These are phyloP conservation scores for Harringtonia aguacate DNA, from an alignment of 2,329 filamentous ascomycete genomes.

Conservation along the genomic window DNA sequence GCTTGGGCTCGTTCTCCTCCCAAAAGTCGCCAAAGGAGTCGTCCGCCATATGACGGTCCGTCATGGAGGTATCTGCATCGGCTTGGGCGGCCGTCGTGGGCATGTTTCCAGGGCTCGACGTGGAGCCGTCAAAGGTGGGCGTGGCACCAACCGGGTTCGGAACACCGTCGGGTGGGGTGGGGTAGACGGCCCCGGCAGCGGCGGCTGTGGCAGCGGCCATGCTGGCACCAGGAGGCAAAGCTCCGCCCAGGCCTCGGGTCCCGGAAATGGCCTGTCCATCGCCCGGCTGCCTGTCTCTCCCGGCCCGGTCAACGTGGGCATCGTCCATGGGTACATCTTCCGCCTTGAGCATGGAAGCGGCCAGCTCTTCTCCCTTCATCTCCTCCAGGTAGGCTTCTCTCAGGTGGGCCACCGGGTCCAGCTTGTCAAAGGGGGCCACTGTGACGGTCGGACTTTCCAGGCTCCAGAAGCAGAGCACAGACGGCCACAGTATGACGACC, in stretches of 20 bases:
- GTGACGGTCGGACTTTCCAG: conserved; percentile 5
- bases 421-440: conserved; percentile 5
- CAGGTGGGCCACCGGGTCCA: conserved; percentile 9
- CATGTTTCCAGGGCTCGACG: conserved; percentile 44
- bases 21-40: conserved; percentile 27
- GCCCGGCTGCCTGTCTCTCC: not conserved
- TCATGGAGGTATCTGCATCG: conserved; percentile 26
- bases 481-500: conserved; percentile 44
- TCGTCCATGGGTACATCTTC: conserved; percentile 9
- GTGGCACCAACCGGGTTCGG: conserved; percentile 42
- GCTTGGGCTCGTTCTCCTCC: conserved; percentile 32
- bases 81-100: conserved; percentile 17
- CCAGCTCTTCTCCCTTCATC: conserved; percentile 3
- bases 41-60: conserved; percentile 9
- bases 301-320: not conserved
- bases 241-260: conserved; percentile 19
- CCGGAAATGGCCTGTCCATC: not conserved
- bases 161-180: conserved; percentile 59
- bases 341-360: not conserved
- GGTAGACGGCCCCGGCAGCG: conserved; percentile 49
- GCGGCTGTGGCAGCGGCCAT: conserved; percentile 17
- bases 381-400: conserved; percentile 8
- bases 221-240: conserved; percentile 9
- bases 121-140: conserved; percentile 43
- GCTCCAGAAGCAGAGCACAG: conserved; percentile 41